Base-by-base conservation (phyloP, 2,329 filamentous ascomycete species). In the Berkeleyomyces rouxiae region DNA sequence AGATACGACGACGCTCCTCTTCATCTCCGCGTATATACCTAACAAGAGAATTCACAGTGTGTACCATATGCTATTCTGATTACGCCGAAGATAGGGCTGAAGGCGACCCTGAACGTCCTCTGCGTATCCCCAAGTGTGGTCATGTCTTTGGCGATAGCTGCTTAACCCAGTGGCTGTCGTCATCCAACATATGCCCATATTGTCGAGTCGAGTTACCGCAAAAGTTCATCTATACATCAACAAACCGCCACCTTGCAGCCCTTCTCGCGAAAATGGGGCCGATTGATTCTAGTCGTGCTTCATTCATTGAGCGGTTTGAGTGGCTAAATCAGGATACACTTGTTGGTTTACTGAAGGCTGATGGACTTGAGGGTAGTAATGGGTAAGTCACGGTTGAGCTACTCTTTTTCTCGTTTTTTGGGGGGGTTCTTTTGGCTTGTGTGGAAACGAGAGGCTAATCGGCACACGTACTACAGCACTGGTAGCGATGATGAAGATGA, bases 31-130 rank as follows among this genome's bases (percentile, higher is more conserved):
- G 13, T 37, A 31, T 23, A 23, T 23, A 23, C 23, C 33, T 33
- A 36, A 37, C 10, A 33, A 16, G 37, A 47, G 46, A 58, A 60
- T 3, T 3, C 5, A 4, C 58, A 85, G 82, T 72, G 11, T 85
- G 82, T 68, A 76, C 81, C 23, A 85, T 85, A 64, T 85, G 82
- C 71, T 85, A 85, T 68, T 84, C 83, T 66, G 80, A 83, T 7
- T 84, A 79, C 67, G 81, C 80, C 42, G 73, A 77, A 11, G 70
- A 73, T 63, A 82, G 78, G 37, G 81, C 82, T 0, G 83, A 85
- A 66, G 82, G 82, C 1, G 71, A 80, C 23, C 76, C 74, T 55
- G 83, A 86, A 68, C 73, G 71, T 2, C 80, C 83, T 0, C 70
- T 85, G 13, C 79, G 80, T 23, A 70, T 85, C 16, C 82, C 83